phyloP scores from a whole-genome alignment of 2,329 filamentous ascomycete genomes.

The Fusarium sp. region DNA sequence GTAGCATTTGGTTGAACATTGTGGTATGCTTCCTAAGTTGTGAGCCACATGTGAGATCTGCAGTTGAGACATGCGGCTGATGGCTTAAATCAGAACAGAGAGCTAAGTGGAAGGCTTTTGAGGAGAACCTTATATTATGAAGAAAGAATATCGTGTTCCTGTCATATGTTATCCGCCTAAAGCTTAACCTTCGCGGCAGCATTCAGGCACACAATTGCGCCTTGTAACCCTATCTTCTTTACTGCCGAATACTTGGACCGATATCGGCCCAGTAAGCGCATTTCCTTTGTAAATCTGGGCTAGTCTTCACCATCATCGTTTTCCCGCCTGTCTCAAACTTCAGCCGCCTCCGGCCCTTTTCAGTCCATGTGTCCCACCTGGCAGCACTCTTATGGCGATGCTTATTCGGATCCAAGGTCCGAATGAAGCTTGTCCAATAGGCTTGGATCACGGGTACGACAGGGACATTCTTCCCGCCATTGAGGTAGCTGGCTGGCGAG shows the following conservation, averaged over 20 bases:
- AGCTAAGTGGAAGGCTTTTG: not conserved
- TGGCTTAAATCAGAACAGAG: not conserved
- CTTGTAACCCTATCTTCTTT: not conserved
- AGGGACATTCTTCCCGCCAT: constrained; percentile 60
- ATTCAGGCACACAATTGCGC: not conserved
- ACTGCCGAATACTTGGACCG: constrained; percentile 29
- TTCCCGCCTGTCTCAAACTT: constrained; percentile 52
- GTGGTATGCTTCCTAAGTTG: not conserved
- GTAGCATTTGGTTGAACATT: accelerated
- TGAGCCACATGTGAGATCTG: not conserved
- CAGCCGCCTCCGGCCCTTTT: constrained; percentile 44
- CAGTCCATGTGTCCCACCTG: constrained; percentile 53
- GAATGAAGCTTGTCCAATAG: constrained; percentile 81
- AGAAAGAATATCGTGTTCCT: not conserved
- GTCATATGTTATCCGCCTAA: not conserved
- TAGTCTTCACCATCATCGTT: constrained; percentile 52
- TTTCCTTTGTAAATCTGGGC: constrained; percentile 36
- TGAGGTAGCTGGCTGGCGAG: constrained; percentile 64
- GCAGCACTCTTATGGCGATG: constrained; percentile 46
- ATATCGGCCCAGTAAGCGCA: constrained; percentile 37
- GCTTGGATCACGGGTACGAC: constrained; percentile 71
- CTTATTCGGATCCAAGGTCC: constrained; percentile 70
- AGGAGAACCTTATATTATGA: not conserved
- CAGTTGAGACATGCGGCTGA: not conserved
- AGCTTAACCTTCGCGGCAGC: not conserved